phyloP scores from a whole-genome alignment of 2,329 filamentous ascomycete genomes.

The Clonostachys rhizophaga region DNA sequence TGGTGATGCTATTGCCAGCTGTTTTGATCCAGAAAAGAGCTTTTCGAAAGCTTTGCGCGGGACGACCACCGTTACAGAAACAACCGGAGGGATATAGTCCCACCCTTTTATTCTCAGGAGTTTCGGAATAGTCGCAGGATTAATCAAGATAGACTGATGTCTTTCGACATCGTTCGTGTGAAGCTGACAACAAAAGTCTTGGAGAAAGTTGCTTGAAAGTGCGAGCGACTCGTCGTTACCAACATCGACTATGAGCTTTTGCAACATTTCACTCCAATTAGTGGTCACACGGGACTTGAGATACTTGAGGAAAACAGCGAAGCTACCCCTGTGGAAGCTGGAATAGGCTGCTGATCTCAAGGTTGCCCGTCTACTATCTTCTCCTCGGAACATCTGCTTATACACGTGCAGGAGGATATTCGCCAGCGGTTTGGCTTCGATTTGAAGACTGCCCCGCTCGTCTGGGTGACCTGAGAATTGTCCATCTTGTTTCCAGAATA shows the following conservation, averaged over 20 bases:
- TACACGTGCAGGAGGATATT: conserved; percentile 34
- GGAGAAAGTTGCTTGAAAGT: conserved; percentile 21
- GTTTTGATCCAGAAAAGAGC: conserved; percentile 12
- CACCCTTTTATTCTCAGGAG: conserved; percentile 25
- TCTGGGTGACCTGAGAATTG: conserved; percentile 15
- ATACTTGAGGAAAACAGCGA: conserved; percentile 29
- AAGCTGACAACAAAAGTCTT: conserved; percentile 28
- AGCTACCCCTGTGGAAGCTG: conserved; percentile 29
- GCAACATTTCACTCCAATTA: conserved; percentile 23
- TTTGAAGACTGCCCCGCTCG: conserved; percentile 14
- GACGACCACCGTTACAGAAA: conserved; percentile 29
- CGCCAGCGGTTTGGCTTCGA: conserved; percentile 30
- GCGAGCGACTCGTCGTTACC: conserved; percentile 17
- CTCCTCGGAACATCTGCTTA: conserved; percentile 35
- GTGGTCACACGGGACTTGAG: conserved; percentile 24
- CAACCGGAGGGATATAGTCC: conserved; percentile 24
- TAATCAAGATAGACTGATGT: conserved; percentile 18
- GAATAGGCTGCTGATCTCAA: conserved; percentile 12
- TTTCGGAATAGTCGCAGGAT: conserved; percentile 9
- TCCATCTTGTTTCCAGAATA: conserved; percentile 28
- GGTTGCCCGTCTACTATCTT: conserved; percentile 17
- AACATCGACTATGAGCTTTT: conserved; percentile 18
- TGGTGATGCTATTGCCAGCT: conserved; percentile 13
- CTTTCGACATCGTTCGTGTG: conserved; percentile 25
- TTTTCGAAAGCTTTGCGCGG: conserved; percentile 17